These are phyloP conservation scores for Cladosporium halotolerans DNA, from an alignment of 2,329 filamentous ascomycete genomes.

Conservation along the genomic window DNA sequence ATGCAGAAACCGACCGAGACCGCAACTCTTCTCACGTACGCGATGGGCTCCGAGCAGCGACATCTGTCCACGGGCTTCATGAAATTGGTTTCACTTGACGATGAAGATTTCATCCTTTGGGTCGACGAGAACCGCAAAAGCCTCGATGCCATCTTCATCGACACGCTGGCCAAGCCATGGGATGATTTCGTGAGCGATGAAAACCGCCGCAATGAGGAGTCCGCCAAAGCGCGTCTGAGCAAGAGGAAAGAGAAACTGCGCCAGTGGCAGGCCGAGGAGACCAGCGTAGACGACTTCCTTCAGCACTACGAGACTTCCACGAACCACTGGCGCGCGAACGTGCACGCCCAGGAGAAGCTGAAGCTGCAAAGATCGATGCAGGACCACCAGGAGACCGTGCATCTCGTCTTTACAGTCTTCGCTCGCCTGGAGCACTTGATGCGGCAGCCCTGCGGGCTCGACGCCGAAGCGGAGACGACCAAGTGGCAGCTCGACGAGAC, in stretches of 20 bases:
- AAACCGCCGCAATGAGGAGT: slow-evolving; percentile 73
- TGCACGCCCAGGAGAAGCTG: slow-evolving; percentile 83
- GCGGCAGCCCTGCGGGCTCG: slow-evolving; percentile 71
- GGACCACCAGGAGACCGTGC: slow-evolving; percentile 85
- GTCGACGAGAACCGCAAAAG: slow-evolving; percentile 74
- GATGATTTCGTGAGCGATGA: slow-evolving; percentile 79
- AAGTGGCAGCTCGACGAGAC: slow-evolving; percentile 96
- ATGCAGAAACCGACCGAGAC: slow-evolving; percentile 89
- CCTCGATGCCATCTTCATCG: slow-evolving; percentile 76
- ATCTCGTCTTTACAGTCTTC: slow-evolving; percentile 69
- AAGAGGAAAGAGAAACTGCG: slow-evolving; percentile 78
- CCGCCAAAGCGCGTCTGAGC: slow-evolving; percentile 59
- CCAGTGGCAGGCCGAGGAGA: slow-evolving; percentile 67
- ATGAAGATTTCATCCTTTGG: slow-evolving; percentile 81
- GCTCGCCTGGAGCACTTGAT: slow-evolving; percentile 73
- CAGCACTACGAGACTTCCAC: slow-evolving; percentile 81
- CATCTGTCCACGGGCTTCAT: slow-evolving; percentile 71
- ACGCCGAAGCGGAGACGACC: slow-evolving; percentile 51
- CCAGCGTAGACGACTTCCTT: slow-evolving; percentile 63
- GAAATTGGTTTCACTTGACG: slow-evolving; percentile 79
- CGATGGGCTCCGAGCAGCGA: slow-evolving; percentile 63
- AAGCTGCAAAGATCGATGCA: slow-evolving; percentile 86
- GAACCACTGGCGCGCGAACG: slow-evolving; percentile 89
- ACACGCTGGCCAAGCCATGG: slow-evolving; percentile 74
- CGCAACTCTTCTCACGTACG: slow-evolving; percentile 64